These are phyloP conservation scores for Gastrolobium bilobum DNA, from an alignment of 306 rosid genomes.

Conservation along the genomic window DNA sequence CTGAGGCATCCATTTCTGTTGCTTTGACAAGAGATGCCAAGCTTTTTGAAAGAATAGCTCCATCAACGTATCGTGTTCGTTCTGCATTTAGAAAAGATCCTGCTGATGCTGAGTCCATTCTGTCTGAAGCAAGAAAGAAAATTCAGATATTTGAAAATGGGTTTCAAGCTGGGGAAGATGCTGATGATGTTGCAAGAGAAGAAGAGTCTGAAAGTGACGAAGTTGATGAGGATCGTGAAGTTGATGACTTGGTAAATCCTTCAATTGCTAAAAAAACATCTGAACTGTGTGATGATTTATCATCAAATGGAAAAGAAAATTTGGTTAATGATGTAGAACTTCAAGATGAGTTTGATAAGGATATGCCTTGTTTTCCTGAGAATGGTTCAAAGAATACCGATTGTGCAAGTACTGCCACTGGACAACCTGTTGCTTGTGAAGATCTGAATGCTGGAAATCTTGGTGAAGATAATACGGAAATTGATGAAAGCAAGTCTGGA, in stretches of 20 bases:
- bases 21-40: conserved; percentile 98
- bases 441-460: conserved; percentile 54
- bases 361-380: conserved; percentile 55
- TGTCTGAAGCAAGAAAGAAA: conserved; percentile 92
- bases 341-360: conserved; percentile 71
- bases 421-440: conserved; percentile 59
- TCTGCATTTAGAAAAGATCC: conserved; percentile 94
- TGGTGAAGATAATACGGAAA: conserved; percentile 87
- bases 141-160: conserved; percentile 95
- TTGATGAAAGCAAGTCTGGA: conserved; percentile 96
- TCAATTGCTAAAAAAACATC: conserved; percentile 58
- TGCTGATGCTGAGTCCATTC: conserved; percentile 87
- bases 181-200: conserved; percentile 89
- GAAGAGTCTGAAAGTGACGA: conserved; percentile 97
- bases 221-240: conserved; percentile 95
- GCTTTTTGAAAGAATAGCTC: conserved; percentile 98
- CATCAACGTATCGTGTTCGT: conserved; percentile 96
- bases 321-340: conserved; percentile 55
- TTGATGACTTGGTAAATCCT: conserved; percentile 74
- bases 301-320: conserved; percentile 68
- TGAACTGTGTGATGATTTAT: conserved; percentile 59
- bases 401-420: conserved; percentile 52
- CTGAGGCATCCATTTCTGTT: conserved; percentile 99
- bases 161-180: conserved; percentile 87
- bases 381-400: conserved; percentile 62